Percentiles rank a stretch among this genome's conserved stretches.
phyloP scores from a whole-genome alignment of 345 rosid genomes.

The Eutrema japonicum region DNA sequence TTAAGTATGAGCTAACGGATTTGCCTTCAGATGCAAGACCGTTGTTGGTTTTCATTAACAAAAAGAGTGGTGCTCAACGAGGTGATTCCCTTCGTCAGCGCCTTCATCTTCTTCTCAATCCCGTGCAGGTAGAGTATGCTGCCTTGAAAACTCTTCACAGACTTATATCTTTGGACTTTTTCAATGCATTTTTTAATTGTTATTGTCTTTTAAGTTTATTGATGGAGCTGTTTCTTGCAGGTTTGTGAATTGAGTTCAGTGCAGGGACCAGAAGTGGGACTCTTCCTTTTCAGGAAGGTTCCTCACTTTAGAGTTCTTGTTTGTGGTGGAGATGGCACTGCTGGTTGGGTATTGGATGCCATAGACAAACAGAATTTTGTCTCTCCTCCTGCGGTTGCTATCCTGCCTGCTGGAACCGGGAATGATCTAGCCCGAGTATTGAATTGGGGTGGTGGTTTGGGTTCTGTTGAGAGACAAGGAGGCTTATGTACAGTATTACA shows the following conservation, averaged over 20 bases:
- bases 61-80: constrained; percentile 89
- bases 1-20: constrained; percentile 76
- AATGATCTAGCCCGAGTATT: constrained; percentile 92
- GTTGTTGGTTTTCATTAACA: constrained; percentile 81
- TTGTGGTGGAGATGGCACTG: constrained; percentile 96
- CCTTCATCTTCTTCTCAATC: constrained; percentile 80
- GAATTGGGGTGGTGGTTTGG: constrained; percentile 89
- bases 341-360: constrained; percentile 88
- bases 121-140: constrained; percentile 69
- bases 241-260: constrained; percentile 78
- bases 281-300: constrained; percentile 78
- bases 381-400: constrained; percentile 95
- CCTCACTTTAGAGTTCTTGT: constrained; percentile 91
- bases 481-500: constrained; percentile 73
- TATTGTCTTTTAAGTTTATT: constrained; percentile 8
- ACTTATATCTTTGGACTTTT: neutral
- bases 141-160: neutral
- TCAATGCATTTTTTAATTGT: neutral
- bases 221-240: constrained; percentile 48
- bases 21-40: constrained; percentile 85
- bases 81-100: constrained; percentile 78
- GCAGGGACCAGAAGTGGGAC: constrained; percentile 87
- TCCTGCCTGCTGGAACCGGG: constrained; percentile 97
- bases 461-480: constrained; percentile 83
- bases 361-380: constrained; percentile 85